Evolutionary conservation across 495 filamentous ascomycete species (phyloP).

Genomic region (Endocarpon pusillum): DNA sequence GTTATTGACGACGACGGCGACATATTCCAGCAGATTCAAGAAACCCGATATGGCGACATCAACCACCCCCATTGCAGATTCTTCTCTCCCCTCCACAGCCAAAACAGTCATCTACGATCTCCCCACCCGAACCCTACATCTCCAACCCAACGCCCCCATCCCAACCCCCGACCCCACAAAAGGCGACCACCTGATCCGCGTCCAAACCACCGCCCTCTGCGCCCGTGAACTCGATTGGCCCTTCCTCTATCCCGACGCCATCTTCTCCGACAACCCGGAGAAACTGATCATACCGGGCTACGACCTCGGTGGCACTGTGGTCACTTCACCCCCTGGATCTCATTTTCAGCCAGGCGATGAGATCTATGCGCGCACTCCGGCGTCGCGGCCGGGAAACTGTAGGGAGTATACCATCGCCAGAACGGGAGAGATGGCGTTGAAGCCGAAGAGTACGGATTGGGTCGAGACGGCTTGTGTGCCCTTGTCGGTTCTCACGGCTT

Average conservation of each 20-base stretch:
- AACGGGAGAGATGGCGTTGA: slow-evolving; percentile 31
- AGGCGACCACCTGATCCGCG: slow-evolving; percentile 40
- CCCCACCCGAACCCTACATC: neutral
- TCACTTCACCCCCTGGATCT: slow-evolving; percentile 29
- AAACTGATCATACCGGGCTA: slow-evolving; percentile 35
- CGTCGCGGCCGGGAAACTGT: slow-evolving; percentile 31
- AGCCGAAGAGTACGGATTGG: slow-evolving; percentile 28
- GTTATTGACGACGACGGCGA: no score
- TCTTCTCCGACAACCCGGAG: slow-evolving; percentile 10
- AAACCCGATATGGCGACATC: neutral
- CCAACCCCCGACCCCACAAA: slow-evolving; percentile 22
- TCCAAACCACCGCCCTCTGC: slow-evolving; percentile 37
- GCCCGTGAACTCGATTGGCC: slow-evolving; percentile 36
- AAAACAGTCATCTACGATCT: neutral
- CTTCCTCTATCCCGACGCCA: slow-evolving; percentile 21
- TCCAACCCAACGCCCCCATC: slow-evolving; percentile 18
- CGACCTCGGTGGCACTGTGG: slow-evolving; percentile 37
- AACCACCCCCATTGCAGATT: neutral
- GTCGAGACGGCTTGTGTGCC: slow-evolving; percentile 36
- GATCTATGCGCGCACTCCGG: slow-evolving; percentile 33
- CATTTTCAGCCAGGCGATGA: slow-evolving; percentile 33
- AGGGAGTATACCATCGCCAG: slow-evolving; percentile 32
- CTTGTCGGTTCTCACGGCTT: slow-evolving; percentile 35
- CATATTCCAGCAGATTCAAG: no score
- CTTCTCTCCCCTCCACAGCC: neutral